Evolutionary conservation across 345 rosid species (phyloP).

Genomic region (Gossypium mustelinum): DNA sequence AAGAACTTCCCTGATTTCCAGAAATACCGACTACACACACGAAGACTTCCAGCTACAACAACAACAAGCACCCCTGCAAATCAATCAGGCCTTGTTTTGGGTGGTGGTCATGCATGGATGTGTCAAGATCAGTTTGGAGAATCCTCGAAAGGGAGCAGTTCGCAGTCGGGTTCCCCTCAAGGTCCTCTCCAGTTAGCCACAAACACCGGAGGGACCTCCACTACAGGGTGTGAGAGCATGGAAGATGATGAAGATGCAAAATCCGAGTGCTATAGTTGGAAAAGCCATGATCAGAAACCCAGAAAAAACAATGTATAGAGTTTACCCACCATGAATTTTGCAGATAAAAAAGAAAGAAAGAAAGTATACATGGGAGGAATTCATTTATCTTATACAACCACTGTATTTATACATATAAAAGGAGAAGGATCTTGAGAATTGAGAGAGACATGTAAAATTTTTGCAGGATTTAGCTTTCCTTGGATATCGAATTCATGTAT

Average conservation of each 20-base stretch:
- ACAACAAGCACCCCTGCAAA: slow-evolving; percentile 37
- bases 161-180: slow-evolving; percentile 71
- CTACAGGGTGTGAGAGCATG: slow-evolving; percentile 56
- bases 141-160: slow-evolving; percentile 45
- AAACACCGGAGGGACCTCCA: slow-evolving; percentile 48
- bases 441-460: slow-evolving; percentile 30
- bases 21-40: slow-evolving; percentile 78
- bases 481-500: slow-evolving; percentile 31
- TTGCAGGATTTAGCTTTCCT: slow-evolving; percentile 51
- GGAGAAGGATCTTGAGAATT: slow-evolving; percentile 32
- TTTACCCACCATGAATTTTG: slow-evolving; percentile 50
- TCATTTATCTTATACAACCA: slow-evolving; percentile 25
- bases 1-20: slow-evolving; percentile 30
- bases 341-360: slow-evolving; percentile 25
- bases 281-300: slow-evolving; percentile 36
- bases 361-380: slow-evolving; percentile 45
- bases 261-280: slow-evolving; percentile 69
- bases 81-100: slow-evolving; percentile 48
- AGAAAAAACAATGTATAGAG: slow-evolving; percentile 45
- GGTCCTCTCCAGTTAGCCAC: slow-evolving; percentile 72
- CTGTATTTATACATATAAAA: slow-evolving; percentile 35
- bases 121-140: slow-evolving; percentile 48
- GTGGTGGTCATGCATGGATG: slow-evolving; percentile 49
- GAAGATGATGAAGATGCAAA: slow-evolving; percentile 79
- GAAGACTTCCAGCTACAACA: slow-evolving; percentile 38